Conservation (phyloP, 768 basidiomycete species). For the Phylloporus scabripes region DNA sequence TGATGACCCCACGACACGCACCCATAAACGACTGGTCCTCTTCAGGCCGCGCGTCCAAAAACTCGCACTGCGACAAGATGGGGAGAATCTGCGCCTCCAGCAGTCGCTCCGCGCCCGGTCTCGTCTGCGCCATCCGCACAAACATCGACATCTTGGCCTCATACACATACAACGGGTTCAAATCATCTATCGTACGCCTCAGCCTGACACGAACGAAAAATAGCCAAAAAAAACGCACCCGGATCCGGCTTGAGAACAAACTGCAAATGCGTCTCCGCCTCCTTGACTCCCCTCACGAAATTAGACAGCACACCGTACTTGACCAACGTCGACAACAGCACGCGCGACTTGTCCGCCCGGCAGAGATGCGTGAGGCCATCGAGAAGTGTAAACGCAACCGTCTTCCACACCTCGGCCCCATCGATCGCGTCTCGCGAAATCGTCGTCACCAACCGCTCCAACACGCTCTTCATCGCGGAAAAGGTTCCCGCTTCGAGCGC, state of each 20-base stretch:
- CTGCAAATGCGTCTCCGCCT: constrained; percentile 69
- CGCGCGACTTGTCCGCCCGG: constrained; percentile 61
- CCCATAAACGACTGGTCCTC: constrained; percentile 79
- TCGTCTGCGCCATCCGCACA: constrained; percentile 75
- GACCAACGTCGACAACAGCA: constrained; percentile 51
- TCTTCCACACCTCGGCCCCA: constrained; percentile 95
- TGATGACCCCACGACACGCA: constrained; percentile 27
- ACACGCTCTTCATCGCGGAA: constrained; percentile 54
- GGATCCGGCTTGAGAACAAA: constrained; percentile 84
- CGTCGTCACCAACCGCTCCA: constrained; percentile 67
- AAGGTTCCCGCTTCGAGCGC: constrained; percentile 60
- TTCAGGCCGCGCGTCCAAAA: constrained; percentile 79
- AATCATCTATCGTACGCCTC: constrained; percentile 51
- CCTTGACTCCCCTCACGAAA: constrained; percentile 81
- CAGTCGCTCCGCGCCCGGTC: constrained; percentile 78
- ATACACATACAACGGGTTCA: constrained; percentile 90
- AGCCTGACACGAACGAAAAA: not conserved
- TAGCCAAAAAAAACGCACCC: constrained; percentile 42
- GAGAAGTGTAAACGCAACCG: constrained; percentile 86
- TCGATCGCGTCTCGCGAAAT: constrained; percentile 91
- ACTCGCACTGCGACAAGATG: constrained; percentile 78
- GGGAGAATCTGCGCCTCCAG: constrained; percentile 73
- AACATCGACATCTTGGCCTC: constrained; percentile 93
- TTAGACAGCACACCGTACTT: constrained; percentile 75
- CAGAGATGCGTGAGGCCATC: constrained; percentile 76